Base-by-base conservation (phyloP, 75 land plant genomes). In the Adiantum capillusveneris region DNA sequence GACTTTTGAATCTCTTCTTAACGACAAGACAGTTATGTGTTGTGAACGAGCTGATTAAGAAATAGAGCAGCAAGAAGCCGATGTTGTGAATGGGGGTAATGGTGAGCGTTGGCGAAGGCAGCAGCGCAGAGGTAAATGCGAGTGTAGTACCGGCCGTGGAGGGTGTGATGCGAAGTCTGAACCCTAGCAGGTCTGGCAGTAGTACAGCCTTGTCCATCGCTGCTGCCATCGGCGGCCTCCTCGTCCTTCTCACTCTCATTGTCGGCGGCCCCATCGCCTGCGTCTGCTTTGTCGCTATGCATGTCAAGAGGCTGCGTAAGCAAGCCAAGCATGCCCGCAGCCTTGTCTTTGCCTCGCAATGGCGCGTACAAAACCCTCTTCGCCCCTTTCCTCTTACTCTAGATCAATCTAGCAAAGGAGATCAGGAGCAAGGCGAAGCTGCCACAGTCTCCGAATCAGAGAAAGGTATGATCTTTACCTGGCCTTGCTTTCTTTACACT, bases 361-460 rank as follows among this genome's bases (percentile, higher is more conserved):
- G 67, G 67, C 21, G 67, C 17, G 44, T 29, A 5, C 28, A 65
- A 21, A 65, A 65, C 43, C 57, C 57, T 6, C 24, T 56, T 42
- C 25, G 3, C 37, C 37, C 37, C 7, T 34, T 34, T 34, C 37
- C 37, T 34, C 37, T 5, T 9, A 5, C 9, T 34, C 9, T 9
- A 9, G 7, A 34, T 3, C 9, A 9, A 5, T 3, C 37, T 5
- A 9, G 9, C 37, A 34, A 5, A 3, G 37, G 9, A 9, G 9
- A 34, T 3, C 37, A 34, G 3, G 37, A 3, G 9, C 37, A 34
- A 34, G 37, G 9, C 3, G 37, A 34, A 34, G 37, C 37, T 3
- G 37, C n/a, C 31, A 39, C 14, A 21, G 27, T 20, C 9, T 39
- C n/a, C 6, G 26, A 12, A 9, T n/a, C 16, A 19, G 14, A 34